phyloP scores from a whole-genome alignment of 1,284 basidiomycete genomes.

The Ganoderma resinaceum region DNA sequence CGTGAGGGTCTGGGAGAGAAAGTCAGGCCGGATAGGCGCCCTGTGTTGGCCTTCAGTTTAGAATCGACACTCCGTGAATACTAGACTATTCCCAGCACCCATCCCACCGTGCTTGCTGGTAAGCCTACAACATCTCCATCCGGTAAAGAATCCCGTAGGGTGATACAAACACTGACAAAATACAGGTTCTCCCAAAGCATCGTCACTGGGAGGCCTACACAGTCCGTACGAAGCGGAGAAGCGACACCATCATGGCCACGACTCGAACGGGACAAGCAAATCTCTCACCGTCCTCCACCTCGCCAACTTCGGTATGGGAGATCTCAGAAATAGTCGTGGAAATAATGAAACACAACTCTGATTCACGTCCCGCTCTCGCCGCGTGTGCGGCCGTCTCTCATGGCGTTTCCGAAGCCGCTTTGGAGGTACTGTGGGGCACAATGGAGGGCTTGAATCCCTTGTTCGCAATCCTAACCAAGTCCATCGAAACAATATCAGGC shows the following conservation, averaged over 20 bases:
- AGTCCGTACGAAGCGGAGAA: neutral
- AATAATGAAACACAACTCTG: neutral
- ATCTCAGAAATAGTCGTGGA: neutral
- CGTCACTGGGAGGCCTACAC: neutral
- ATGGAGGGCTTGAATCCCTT: conserved; percentile 4
- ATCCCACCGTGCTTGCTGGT: neutral
- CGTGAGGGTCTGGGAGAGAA: too few species aligned
- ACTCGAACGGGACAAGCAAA: neutral
- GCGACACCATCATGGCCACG: neutral
- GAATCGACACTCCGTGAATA: neutral
- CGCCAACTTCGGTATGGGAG: neutral
- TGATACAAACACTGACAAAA: neutral
- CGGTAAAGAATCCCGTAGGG: neutral
- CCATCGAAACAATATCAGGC: neutral
- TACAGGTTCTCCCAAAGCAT: neutral
- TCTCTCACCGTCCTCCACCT: neutral
- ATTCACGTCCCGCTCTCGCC: neutral
- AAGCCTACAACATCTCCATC: neutral
- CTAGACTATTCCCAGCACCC: neutral
- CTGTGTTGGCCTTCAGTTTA: neutral
- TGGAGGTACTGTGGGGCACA: conserved; percentile 12
- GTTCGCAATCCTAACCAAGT: neutral
- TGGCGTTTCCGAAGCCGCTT: conserved; percentile 7
- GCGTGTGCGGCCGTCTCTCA: conserved; percentile 4
- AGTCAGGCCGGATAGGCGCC: too few species aligned